Evolutionary conservation across 2,329 filamentous ascomycete genomes (phyloP), one percentile per base, ranked within the genome.

Genomic region (Fusarium oxysporum): DNA sequence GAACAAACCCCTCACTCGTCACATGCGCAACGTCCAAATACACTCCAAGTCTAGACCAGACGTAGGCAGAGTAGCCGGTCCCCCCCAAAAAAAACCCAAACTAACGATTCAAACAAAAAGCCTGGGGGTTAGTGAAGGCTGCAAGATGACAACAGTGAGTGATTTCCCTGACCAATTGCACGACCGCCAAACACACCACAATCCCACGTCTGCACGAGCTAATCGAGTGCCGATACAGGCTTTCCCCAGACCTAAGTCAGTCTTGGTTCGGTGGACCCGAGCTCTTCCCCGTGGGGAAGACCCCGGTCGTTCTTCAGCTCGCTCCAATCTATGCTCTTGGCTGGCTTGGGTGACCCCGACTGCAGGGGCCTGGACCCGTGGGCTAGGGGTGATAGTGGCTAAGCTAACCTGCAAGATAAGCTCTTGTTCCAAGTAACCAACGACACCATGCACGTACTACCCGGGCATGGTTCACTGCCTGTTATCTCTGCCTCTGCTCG

Each of bases 261-360:
- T 28, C 32, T 51, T 51, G 58, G 32, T 51, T 45, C 25, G 44
- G n/a, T 65, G 65, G 65, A 21, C 33, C 66, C 65, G 66, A 69
- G 23, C 47, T 30, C 23, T 68, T 69, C 66, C 65, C 66, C 66
- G 66, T 69, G 66, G 65, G 65, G 65, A 56, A 68, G 35, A 53
- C 33, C 62, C 51, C 21, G 21, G 55, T 50, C 43, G 32, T 53
- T 67, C 35, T 48, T 45, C 64, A 60, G 28, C 44, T 45, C 32
- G 14, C 45, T 23, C 40, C 51, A 35, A 56, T 35, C 23, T 19
- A 21, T 33, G 32, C 32, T 33, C 32, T 14, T 33, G 32, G 32
- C 12, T 33, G 32, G 32, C 32, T 37, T 37, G 43, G 23, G 23
- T 45, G 23, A 19, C 17, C 13, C 19, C 11, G n/a, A 40, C 30